Evolutionary conservation across 2,329 filamentous ascomycete species (phyloP), one percentile per base, ranked within the genome.

Genomic region (Xylariomycetidae sp.): DNA sequence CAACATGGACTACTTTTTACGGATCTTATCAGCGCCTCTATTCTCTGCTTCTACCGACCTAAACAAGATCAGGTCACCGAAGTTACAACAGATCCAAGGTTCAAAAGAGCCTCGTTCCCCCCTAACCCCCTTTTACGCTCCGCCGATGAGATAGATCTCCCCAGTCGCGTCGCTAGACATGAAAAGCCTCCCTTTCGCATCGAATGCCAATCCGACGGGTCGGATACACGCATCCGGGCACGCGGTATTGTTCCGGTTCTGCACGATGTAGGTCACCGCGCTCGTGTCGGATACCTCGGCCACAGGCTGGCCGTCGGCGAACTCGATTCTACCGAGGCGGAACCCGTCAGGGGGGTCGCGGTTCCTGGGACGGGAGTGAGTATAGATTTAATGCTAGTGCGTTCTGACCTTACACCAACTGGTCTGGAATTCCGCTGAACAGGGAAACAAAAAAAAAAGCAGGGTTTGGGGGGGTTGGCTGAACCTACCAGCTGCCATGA

Each of bases 141-240:
- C 40, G 14, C 38, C 42, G 33, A 78, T 50, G 4, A 83, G 70
- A 45, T 74, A 84, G 26, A 85, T 70, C 62, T 85, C 80, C 5
- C 80, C 81, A 1, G 78, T 80, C 11, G 65, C 53, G 52, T 85
- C 81, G 4, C 70, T 77, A 36, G 64, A 73, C 63, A 83, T 71
- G 57, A 74, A 85, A 7, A 85, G 57, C 6, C 80, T 61, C 6
- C 70, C 74, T 26, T 66, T 46, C 7, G 43, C 42, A 52, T 76
- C 71, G 43, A 67, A 62, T 1, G 67, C 68, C 6, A 85, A 58
- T 2, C 77, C 75, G 1, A 77, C 77, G 16, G 80, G 80, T 3
- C 80, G 67, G 59, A 85, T 78, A 56, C 80, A 85, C 4, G 53
- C 50, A 26, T 61, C 59, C 0, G 76, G 77, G 39, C 80, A 84